Percentiles rank a stretch among this genome's conserved stretches.
Conservation (phyloP, 371 early-diverging fungal genomes). For the Mortierella sp. region DNA sequence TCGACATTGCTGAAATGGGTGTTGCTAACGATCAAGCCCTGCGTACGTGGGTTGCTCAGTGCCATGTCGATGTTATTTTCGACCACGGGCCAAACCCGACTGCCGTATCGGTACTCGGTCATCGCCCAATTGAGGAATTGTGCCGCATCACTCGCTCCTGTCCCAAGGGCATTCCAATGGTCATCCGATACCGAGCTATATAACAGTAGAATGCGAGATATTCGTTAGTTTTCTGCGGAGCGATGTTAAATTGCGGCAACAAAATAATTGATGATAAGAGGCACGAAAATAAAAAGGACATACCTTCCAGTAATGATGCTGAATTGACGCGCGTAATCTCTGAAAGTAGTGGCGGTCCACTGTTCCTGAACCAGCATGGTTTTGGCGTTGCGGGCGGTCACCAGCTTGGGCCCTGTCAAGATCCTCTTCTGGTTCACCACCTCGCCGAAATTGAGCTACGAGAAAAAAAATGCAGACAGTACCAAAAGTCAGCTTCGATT, state of each 20-base stretch:
- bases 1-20: slow-evolving; percentile 7
- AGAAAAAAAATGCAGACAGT: too few relatives aligned
- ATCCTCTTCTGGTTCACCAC: slow-evolving; percentile 11
- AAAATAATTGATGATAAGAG: neutral
- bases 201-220: neutral
- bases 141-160: slow-evolving; percentile 35
- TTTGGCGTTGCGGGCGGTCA: slow-evolving; percentile 21
- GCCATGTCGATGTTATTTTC: slow-evolving; percentile 20
- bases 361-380: slow-evolving; percentile 25
- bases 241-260: neutral
- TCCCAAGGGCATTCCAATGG: slow-evolving; percentile 21
- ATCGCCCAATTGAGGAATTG: slow-evolving; percentile 24
- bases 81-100: slow-evolving; percentile 9
- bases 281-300: neutral
- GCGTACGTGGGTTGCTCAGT: slow-evolving; percentile 8
- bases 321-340: slow-evolving; percentile 12
- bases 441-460: slow-evolving; percentile 34
- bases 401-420: slow-evolving; percentile 33
- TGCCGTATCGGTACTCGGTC: slow-evolving; percentile 26
- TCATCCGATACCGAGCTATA: slow-evolving; percentile 13
- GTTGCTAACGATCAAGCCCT: slow-evolving; percentile 30
- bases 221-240: neutral
- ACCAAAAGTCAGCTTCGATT: too few relatives aligned
- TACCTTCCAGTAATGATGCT: slow-evolving; percentile 28
- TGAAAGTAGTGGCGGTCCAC: slow-evolving; percentile 14